Base-by-base conservation (phyloP, 345 rosid species). In the Eucalyptus albens region DNA sequence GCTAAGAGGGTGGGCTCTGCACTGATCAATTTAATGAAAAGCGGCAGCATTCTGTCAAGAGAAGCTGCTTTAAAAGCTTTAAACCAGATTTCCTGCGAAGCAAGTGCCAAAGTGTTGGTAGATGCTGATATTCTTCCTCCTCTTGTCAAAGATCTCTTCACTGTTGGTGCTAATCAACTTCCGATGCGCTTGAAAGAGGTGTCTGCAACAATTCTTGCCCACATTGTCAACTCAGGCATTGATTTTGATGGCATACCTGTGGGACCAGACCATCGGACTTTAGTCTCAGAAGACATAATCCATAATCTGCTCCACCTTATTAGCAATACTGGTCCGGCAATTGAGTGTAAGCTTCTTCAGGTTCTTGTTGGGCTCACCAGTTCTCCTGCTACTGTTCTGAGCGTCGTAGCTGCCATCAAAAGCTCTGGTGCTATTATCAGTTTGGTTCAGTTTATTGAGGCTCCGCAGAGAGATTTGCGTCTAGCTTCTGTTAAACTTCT, bases 241-340 rank as follows among this genome's bases (percentile, higher is more conserved):
- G 97, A 98, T 51, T 94, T 98, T 67, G 97, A 96, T 82, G 92
- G 94, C 80, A 93, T 96, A 33, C 86, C 92, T 40, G 96, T 98
- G 86, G 98, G 98, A 89, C 87, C 95, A 50, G 94, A 96, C 86
- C 93, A 95, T 91, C 96, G 94, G 91, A 97, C 99, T 67, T 94
- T 98, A 87, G 97, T 98, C 87, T 96, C 99, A 11, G 99, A 97
- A 90, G 97, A 94, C 50, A 92, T 94, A 42, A 94, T 98, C 56
- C 96, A 96, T 87, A 96, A 93, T 53, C 93, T 98, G 12, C 99
- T 98, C 86, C 97, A 95, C 62, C 93, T 98, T 42, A 97, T 97
- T 62, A 98, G 98, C 94, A 96, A 98, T 94, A 98, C 99, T 1
- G 99, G 99, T 92, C 99, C 99, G 80, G 95, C 96, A 15, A 96